phyloP scores from a whole-genome alignment of 2,329 filamentous ascomycete species.

The Monilinia fructicola region DNA sequence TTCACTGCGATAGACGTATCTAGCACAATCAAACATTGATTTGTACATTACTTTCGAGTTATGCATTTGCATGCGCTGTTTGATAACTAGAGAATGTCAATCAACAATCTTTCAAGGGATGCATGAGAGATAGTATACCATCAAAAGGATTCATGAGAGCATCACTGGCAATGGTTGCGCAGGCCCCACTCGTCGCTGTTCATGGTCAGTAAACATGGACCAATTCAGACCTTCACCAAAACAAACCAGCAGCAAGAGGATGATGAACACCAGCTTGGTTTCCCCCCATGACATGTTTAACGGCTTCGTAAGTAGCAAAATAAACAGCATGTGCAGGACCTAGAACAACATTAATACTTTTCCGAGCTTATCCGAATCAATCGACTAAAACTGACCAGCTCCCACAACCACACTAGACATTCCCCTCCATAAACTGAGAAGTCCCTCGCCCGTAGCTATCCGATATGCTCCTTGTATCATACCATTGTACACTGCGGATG shows the following conservation, averaged over 20 bases:
- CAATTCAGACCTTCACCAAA: constrained; percentile 15
- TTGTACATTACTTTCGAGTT: constrained; percentile 85
- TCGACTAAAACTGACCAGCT: constrained; percentile 64
- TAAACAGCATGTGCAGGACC: constrained; percentile 97
- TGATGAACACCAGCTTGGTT: constrained; percentile 87
- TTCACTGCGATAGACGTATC: constrained; percentile 82
- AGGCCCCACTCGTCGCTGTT: constrained; percentile 85
- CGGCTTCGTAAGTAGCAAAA: constrained; percentile 95
- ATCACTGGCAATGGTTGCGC: constrained; percentile 94
- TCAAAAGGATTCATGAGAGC: constrained; percentile 99
- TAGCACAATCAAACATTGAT: constrained; percentile 82
- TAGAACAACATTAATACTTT: constrained; percentile 45
- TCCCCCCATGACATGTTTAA: constrained; percentile 94
- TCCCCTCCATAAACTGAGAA: constrained; percentile 91
- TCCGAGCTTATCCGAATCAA: constrained; percentile 9
- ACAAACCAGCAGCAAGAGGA: constrained; percentile 83
- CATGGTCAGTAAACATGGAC: constrained; percentile 41
- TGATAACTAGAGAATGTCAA: constrained; percentile 70
- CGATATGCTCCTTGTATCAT: constrained; percentile 90
- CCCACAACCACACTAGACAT: constrained; percentile 95
- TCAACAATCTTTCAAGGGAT: background rate
- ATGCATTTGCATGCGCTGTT: constrained; percentile 98
- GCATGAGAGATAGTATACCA: constrained; percentile 53
- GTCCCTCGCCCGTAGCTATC: constrained; percentile 85
- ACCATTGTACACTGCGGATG: constrained; percentile 80